Percentiles rank a stretch among this genome's conserved stretches.
Evolutionary conservation across 805 yeast genomes (phyloP).

Genomic region (Cyberlindnera americana): DNA sequence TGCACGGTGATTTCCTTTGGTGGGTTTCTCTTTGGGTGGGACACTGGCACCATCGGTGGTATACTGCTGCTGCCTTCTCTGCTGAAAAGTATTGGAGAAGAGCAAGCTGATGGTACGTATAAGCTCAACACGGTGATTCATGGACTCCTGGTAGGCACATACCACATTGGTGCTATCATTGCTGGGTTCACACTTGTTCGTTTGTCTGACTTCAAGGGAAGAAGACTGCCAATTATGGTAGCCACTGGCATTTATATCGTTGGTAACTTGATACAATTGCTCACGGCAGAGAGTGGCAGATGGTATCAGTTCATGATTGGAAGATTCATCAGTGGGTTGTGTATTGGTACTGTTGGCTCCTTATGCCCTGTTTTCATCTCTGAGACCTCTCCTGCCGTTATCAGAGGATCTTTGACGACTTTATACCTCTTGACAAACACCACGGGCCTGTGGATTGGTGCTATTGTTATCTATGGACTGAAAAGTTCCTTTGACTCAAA

Average conservation of each 20-base stretch:
- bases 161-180: slow-evolving; percentile 67
- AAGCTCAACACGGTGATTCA: slow-evolving; percentile 8
- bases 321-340: slow-evolving; percentile 64
- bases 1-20: slow-evolving; percentile 58
- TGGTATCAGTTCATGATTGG: slow-evolving; percentile 68
- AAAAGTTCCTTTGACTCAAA: slow-evolving; percentile 31
- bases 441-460: slow-evolving; percentile 62
- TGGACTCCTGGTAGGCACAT: slow-evolving; percentile 50
- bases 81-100: slow-evolving; percentile 45
- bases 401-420: slow-evolving; percentile 65
- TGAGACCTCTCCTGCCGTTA: slow-evolving; percentile 60
- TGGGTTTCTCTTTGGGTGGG: slow-evolving; percentile 73
- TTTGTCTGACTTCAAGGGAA: slow-evolving; percentile 55
- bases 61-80: slow-evolving; percentile 61
- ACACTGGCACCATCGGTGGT: slow-evolving; percentile 72
- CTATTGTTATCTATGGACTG: slow-evolving; percentile 58
- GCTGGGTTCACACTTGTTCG: slow-evolving; percentile 62
- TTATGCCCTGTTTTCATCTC: slow-evolving; percentile 67
- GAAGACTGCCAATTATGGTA: slow-evolving; percentile 53
- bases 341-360: slow-evolving; percentile 71
- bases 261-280: slow-evolving; percentile 57
- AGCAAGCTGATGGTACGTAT: slow-evolving; percentile 34
- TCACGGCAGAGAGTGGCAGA: slow-evolving; percentile 37
- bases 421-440: slow-evolving; percentile 63
- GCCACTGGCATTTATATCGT: slow-evolving; percentile 52